These are phyloP conservation scores for Debaryomyces maramus DNA, from an alignment of 805 yeast genomes.

Conservation along the genomic window DNA sequence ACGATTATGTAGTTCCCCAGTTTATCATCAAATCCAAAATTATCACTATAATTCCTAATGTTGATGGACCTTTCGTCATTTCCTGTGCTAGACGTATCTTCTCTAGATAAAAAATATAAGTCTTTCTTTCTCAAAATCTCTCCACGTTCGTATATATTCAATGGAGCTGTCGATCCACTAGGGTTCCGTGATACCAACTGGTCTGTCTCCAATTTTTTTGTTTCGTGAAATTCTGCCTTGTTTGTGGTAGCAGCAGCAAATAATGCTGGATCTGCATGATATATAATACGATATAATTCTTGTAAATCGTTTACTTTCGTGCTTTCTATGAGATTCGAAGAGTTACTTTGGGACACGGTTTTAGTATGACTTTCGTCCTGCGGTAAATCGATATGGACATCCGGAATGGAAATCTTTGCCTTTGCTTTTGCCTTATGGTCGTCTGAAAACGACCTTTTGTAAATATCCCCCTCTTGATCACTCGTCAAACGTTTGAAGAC, in stretches of 20 bases:
- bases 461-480: not conserved
- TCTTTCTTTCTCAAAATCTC: slow-evolving; percentile 53
- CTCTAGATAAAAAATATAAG: slow-evolving; percentile 51
- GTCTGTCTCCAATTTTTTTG: slow-evolving; percentile 3
- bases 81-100: slow-evolving; percentile 8
- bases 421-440: not conserved
- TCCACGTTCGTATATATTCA: slow-evolving; percentile 60
- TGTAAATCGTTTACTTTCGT: slow-evolving; percentile 12
- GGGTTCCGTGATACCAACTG: not conserved
- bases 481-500: slow-evolving; percentile 1
- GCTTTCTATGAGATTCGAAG: not conserved
- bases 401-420: too few species aligned
- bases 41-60: slow-evolving; percentile 40
- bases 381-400: too few species aligned
- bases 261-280: slow-evolving; percentile 26
- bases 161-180: slow-evolving; percentile 3
- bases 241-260: slow-evolving; percentile 16
- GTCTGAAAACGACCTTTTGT: not conserved
- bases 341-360: too few species aligned
- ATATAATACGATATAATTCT: slow-evolving; percentile 23
- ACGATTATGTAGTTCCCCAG: slow-evolving; percentile 59
- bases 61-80: slow-evolving; percentile 24
- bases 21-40: slow-evolving; percentile 73
- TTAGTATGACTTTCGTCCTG: too few species aligned
- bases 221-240: not conserved